Evolutionary conservation across 1,139 yeast genomes (phyloP).

Genomic region (Kodamaea anthophila): DNA sequence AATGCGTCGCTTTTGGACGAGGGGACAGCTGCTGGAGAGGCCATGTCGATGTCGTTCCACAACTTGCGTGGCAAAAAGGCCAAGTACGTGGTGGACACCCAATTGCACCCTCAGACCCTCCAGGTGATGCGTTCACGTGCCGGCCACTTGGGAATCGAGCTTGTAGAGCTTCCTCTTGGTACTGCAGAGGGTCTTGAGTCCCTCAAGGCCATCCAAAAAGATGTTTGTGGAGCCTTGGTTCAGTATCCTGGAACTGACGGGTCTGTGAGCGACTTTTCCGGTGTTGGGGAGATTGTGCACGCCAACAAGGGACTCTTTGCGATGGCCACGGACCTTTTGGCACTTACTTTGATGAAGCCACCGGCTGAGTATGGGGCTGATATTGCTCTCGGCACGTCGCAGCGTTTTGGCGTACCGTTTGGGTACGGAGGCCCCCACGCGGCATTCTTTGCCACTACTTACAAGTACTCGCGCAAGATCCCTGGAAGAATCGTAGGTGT

Average conservation of each 20-base stretch:
- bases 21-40: slow-evolving; percentile 98
- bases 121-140: slow-evolving; percentile 79
- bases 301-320: slow-evolving; percentile 67
- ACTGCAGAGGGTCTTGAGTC: slow-evolving; percentile 38
- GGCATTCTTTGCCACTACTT: slow-evolving; percentile 85
- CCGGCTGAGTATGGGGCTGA: slow-evolving; percentile 89
- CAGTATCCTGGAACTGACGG: slow-evolving; percentile 94
- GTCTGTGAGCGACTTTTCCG: slow-evolving; percentile 47
- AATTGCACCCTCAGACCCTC: slow-evolving; percentile 80
- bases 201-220: slow-evolving; percentile 29
- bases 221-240: slow-evolving; percentile 74
- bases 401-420: slow-evolving; percentile 95
- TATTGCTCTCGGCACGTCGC: slow-evolving; percentile 87
- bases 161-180: slow-evolving; percentile 54
- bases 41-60: slow-evolving; percentile 80
- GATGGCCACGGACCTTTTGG: slow-evolving; percentile 85
- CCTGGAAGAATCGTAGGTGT: slow-evolving; percentile 96
- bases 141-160: slow-evolving; percentile 59
- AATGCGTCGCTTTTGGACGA: slow-evolving; percentile 93
- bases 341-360: slow-evolving; percentile 76
- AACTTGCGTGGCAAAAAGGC: slow-evolving; percentile 60
- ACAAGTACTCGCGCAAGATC: slow-evolving; percentile 78
- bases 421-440: slow-evolving; percentile 99
- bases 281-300: slow-evolving; percentile 63
- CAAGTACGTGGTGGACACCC: slow-evolving; percentile 66